Conservation (phyloP, 345 rosid genomes). For the Gossypium anomalum region DNA sequence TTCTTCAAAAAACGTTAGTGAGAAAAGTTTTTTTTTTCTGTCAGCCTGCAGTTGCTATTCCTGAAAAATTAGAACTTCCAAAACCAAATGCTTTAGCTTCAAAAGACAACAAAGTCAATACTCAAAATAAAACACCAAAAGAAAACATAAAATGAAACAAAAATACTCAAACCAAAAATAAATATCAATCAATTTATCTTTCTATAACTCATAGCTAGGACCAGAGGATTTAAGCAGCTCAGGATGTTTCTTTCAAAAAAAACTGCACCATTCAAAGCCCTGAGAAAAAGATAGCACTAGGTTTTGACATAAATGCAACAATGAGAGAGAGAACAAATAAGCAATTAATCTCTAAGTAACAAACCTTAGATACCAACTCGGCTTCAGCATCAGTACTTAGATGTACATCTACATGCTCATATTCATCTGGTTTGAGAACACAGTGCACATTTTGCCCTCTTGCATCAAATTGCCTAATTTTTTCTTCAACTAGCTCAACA, state of each 20-base stretch:
- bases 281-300: neutral
- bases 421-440: conserved; percentile 42
- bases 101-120: neutral
- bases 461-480: conserved; percentile 29
- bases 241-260: conserved; percentile 4
- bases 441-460: conserved; percentile 28
- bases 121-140: neutral
- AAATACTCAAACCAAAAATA: neutral
- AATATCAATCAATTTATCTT: neutral
- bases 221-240: neutral
- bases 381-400: conserved; percentile 36
- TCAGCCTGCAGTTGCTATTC: neutral
- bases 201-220: neutral
- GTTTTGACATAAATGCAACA: neutral
- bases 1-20: neutral
- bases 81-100: neutral
- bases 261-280: neutral
- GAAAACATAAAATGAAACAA: neutral
- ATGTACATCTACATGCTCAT: conserved; percentile 58
- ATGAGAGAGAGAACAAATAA: neutral
- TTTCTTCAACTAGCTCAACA: conserved; percentile 46
- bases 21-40: neutral
- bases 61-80: neutral
- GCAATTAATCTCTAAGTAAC: neutral
- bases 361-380: conserved; percentile 39